Evolutionary conservation across 2,329 filamentous ascomycete genomes (phyloP), one percentile per base, ranked within the genome.

Genomic region (Ophiostoma triangulosporum): DNA sequence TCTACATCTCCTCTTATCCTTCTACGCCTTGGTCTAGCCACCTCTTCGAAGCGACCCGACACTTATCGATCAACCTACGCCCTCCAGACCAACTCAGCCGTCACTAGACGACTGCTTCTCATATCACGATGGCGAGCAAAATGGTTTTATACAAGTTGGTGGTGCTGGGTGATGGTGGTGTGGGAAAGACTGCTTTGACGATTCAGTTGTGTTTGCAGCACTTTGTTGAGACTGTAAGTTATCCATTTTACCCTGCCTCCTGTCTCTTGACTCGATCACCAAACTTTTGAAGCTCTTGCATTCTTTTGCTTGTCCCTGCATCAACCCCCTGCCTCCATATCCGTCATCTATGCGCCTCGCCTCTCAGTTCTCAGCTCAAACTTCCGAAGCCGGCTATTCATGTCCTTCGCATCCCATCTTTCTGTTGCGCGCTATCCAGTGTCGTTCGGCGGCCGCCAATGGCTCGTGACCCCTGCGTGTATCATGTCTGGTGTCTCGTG

Each of bases 201-300:
- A 95, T 95, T 66, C 89, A 98, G 82, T 77, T 98, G 63, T 97
- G 93, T 69, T 73, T 97, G 65, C 94, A 97, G 70, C 93, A 98
- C 71, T 98, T 98, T 68, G 90, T 97, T 64, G 91, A 97, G 73
- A 96, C 68, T 58, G 80, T 83, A 71, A 70, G 79, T 74, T 56
- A 9, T 32, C n/a, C 38, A 22, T 40, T 24, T 14, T 38, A 17
- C 35, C 11, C n/a, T 8, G 6, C 33, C 33, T 36, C 14, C 15
- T 36, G 15, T n/a, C 20, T 38, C 35, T 17, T 38, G 35, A 22
- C 17, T 17, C 7, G 11, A 11, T 27, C 38, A 11, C 38, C 40
- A 26, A 20, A 33, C 22, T 12, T 26, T n/a, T 32, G 32, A 45
- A 49, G 32, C 51, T 46, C 9, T n/a, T 51, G 50, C 12, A n/a